Percentiles rank a stretch among this genome's conserved stretches.
Evolutionary conservation across 75 land plant species (phyloP).

Genomic region (Adiantum capillusveneris): DNA sequence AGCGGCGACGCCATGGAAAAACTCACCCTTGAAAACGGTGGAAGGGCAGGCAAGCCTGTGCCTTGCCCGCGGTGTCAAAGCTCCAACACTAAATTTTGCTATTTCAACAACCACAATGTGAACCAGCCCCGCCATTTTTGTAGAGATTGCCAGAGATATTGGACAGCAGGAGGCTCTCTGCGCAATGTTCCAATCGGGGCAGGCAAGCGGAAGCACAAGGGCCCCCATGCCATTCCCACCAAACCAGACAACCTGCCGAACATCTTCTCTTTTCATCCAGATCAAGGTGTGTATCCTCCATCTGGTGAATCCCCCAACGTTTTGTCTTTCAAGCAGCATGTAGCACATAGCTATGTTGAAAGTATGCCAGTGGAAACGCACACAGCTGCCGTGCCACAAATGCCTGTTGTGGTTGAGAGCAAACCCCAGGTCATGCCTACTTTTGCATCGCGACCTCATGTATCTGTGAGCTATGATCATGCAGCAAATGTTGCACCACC

Average conservation of each 20-base stretch:
- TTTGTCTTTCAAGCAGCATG: background rate
- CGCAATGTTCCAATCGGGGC: slow-evolving; percentile 27
- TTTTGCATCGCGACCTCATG: background rate
- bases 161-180: slow-evolving; percentile 26
- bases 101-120: slow-evolving; percentile 11
- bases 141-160: slow-evolving; percentile 23
- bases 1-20: too few relatives aligned
- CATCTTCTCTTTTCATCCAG: background rate
- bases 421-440: background rate
- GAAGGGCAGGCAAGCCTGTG: background rate
- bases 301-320: background rate
- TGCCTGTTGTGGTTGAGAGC: background rate
- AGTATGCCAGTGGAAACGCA: background rate
- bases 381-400: background rate
- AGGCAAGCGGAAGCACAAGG: slow-evolving; percentile 21
- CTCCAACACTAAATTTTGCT: slow-evolving; percentile 17
- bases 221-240: background rate
- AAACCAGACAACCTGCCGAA: background rate
- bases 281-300: too few relatives aligned
- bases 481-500: background rate
- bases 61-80: slow-evolving; percentile 16
- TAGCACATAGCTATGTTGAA: background rate
- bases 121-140: slow-evolving; percentile 30
- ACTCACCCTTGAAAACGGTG: too few relatives aligned
- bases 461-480: background rate